Base-by-base conservation (phyloP, 139 green algal genomes). In the Tetradesmus obliquus region DNA sequence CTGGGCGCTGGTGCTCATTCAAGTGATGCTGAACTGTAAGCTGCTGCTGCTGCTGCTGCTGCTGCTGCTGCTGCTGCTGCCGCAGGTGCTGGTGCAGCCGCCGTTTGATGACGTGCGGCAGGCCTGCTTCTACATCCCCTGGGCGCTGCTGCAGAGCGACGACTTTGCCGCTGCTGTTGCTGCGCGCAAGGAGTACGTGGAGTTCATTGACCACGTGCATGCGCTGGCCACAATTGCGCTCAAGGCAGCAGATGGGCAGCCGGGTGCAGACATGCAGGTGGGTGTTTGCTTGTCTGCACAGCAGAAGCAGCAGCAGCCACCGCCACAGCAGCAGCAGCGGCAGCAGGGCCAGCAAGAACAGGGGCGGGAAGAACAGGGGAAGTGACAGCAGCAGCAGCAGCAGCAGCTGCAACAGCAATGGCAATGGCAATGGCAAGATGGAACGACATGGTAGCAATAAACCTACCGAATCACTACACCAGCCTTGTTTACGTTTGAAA, bases 191-290 rank as follows among this genome's bases (percentile, higher is more conserved):
- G 89, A 79, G 89, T 89, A 81, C 17, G 89, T 88, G 17, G 89
- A 88, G 10, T 88, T 89, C 54, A 81, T 88, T 3, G 89, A 88
- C 53, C 89, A 92, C 55, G 89, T 92, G 82, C 81, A 89, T 17
- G 79, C 84, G 45, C 82, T 92, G 62, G 79, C 82, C 8, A 53
- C 55, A 5, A 79, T 87, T 10, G 76, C 87, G 20, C 54, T 91
- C 10, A 91, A 84, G 58, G 87, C 87, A 72, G 87, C 87, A 19
- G 87, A 91, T 62, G n/a, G 81, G 0, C 20, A 53, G 15, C 32
- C 53, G 0, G 88, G 74, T 1, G 88, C 76, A 10, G 88, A 55
- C 55, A 19, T 24, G 58, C 22, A 88, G 58, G 57, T 55, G 6
- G n/a, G 55, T 51, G 76, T 4, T 3, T 51, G 19, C 2, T 3